phyloP scores from a whole-genome alignment of 2,329 filamentous ascomycete species.

The Clarireedia homoeocarpa region DNA sequence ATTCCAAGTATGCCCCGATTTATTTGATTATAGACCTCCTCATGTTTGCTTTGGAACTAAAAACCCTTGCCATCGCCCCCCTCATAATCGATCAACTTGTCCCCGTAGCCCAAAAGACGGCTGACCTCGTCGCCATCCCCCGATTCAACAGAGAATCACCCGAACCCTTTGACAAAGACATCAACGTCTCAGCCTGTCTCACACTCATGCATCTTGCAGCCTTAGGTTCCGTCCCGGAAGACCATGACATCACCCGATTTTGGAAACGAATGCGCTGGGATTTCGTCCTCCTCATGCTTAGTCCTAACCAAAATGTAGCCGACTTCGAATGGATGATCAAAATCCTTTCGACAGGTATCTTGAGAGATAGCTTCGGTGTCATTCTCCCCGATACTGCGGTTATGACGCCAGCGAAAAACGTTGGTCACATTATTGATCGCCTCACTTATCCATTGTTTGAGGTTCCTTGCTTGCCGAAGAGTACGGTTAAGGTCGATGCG shows the following conservation, averaged over 20 bases:
- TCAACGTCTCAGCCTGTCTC: constrained; percentile 57
- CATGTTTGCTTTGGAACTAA: constrained; percentile 53
- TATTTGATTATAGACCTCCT: constrained; percentile 58
- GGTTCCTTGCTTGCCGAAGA: constrained; percentile 31
- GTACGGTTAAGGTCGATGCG: constrained; percentile 20
- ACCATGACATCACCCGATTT: constrained; percentile 37
- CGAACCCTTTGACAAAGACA: constrained; percentile 43
- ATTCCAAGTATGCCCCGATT: constrained; percentile 49
- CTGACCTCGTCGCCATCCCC: constrained; percentile 43
- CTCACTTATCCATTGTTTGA: constrained; percentile 38
- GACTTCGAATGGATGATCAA: constrained; percentile 59
- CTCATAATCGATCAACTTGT: constrained; percentile 51
- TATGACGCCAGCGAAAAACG: constrained; percentile 32
- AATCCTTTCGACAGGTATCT: constrained; percentile 58
- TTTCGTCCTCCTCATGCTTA: constrained; percentile 59
- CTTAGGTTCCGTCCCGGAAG: constrained; percentile 44
- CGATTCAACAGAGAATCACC: constrained; percentile 34
- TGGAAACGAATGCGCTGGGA: constrained; percentile 63
- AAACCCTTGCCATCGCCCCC: constrained; percentile 51
- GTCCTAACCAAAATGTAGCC: constrained; percentile 53
- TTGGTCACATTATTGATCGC: constrained; percentile 30
- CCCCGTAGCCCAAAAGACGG: constrained; percentile 49
- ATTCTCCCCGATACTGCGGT: constrained; percentile 39
- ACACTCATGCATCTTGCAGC: constrained; percentile 57
- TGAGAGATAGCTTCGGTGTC: constrained; percentile 58